These are phyloP conservation scores for Kwoniella sp. DNA, from an alignment of 768 basidiomycete genomes.

Conservation along the genomic window DNA sequence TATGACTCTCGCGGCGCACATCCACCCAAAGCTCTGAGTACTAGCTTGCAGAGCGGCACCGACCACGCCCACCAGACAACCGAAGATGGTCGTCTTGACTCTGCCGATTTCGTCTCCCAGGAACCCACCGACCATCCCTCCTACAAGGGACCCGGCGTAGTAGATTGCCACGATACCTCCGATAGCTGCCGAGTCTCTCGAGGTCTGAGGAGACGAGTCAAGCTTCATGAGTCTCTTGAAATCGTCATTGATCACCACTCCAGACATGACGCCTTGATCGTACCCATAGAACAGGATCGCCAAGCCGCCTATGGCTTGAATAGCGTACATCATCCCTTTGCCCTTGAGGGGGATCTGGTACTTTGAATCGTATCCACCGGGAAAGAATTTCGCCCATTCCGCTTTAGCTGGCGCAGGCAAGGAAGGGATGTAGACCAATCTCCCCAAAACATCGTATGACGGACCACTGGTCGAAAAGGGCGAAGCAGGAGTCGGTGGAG, in stretches of 20 bases:
- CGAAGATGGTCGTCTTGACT: slow-evolving; percentile 36
- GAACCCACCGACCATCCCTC: slow-evolving; percentile 35
- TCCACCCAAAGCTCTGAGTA: slow-evolving; percentile 34
- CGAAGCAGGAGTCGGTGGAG: slow-evolving; percentile 2
- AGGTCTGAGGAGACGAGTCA: slow-evolving; percentile 13
- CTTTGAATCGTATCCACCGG: slow-evolving; percentile 13
- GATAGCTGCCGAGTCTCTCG: slow-evolving; percentile 15
- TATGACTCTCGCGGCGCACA: slow-evolving; percentile 39
- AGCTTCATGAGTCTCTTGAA: slow-evolving; percentile 37
- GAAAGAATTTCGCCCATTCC: slow-evolving; percentile 15
- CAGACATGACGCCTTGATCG: slow-evolving; percentile 26
- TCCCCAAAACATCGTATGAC: slow-evolving; percentile 12
- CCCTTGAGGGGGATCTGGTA: slow-evolving; percentile 15
- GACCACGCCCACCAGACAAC: slow-evolving; percentile 30
- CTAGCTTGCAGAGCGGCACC: slow-evolving; percentile 41
- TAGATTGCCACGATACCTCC: slow-evolving; percentile 47
- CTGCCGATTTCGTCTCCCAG: slow-evolving; percentile 40
- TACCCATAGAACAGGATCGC: slow-evolving; percentile 39
- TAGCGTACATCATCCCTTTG: slow-evolving; percentile 19
- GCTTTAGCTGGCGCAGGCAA: slow-evolving; percentile 7
- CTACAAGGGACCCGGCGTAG: slow-evolving; percentile 41
- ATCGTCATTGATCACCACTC: slow-evolving; percentile 27
- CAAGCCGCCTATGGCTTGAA: slow-evolving; percentile 31
- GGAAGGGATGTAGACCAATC: slow-evolving; percentile 16
- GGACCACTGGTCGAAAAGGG: slow-evolving; percentile 12